Base-by-base conservation (phyloP, 1,284 basidiomycete genomes). In the Ceratobasidium sp. region DNA sequence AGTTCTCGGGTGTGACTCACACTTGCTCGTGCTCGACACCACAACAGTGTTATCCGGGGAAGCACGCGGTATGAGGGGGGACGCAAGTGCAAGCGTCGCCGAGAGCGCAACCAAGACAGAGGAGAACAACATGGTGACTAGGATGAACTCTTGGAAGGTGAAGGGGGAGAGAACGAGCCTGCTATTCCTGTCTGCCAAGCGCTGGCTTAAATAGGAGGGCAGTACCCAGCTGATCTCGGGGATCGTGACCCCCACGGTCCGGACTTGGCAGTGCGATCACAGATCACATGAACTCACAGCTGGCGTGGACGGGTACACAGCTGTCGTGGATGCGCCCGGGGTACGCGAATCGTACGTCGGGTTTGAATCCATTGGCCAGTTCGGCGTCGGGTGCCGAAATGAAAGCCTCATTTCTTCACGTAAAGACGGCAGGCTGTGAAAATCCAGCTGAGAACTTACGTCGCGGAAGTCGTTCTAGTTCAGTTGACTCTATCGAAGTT, bases 41-140 rank as follows among this genome's bases (percentile, higher is more conserved):
- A 26, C 21, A n/a, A 69, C 66, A 52, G 66, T 69, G 35, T 69
- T 55, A 43, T 46, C 66, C 14, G 41, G 32, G 28, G 49, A 23
- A 11, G 63, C 63, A 18, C 66, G 66, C 9, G 66, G 21, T 54
- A 44, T 28, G n/a, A 69, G 50, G 5, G 66, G 66, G 28, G 66
- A 57, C n/a, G 63, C 63, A 50, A 69, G 28, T 1, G 66, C 44
- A 16, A 46, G 21, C n/a, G 46, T 46, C n/a, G 66, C 66, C 44
- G 54, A 57, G 41, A 69, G 54, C 26, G 47, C 38, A 30, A 57
- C 52, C 6, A 57, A 7, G n/a, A 50, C 35, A 57, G 52, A 69
- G 23, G 54, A 69, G 47, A 67, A 55, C 47, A 52, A 50, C 63
- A 67, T 67, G 49, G 23, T 41, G 32, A 21, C 9, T 8, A 18